Base-by-base conservation (phyloP, 1,139 yeast genomes). In the Barnettozyma hawaiiensis region DNA sequence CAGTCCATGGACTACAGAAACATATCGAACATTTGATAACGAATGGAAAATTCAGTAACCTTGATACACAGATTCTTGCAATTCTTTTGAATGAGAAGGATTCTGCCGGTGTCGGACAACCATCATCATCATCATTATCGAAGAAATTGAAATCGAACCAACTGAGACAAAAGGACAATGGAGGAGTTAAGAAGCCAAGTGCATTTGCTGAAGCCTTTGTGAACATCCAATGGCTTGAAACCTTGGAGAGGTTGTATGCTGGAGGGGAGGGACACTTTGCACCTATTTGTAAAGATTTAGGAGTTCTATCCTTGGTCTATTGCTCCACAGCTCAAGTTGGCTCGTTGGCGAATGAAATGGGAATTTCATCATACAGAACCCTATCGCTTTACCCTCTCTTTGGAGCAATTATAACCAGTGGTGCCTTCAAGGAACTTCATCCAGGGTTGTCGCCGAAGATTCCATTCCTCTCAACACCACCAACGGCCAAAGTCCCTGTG, bases 261-360 rank as follows among this genome's bases (percentile, higher is more conserved):
- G 72, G 70, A 40, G 87, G 86, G 3, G 65, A 64, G 20, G 77
- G 85, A 37, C 59, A 73, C 7, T 71, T 76, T 53, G 68, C 79
- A 0, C 60, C 65, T 7, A 49, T 55, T 1, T 66, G 76, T 14
- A 71, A 70, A 50, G 68, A 76, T 28, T 57, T 80, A 4, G 75
- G 74, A 69, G 55, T 79, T 2, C 52, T 81, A 2, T 72, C 83
- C 0, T 45, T 81, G 24, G 48, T 78, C 2, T 70, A 83, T 11
- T 62, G 78, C 16, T 66, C 82, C 0, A 64, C 69, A 1, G 57
- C 69, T 3, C 69, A 70, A 45, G 57, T 78, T 20, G 65, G 73
- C 1, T 66, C 64, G 34, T 58, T 67, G 38, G 65, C 72, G 0
- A 65, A 69, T 28, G 73, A 69, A 21, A 55, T 81, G 43, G 76